phyloP scores from a whole-genome alignment of 2,329 filamentous ascomycete species.

The Arthrobotrys iridis region DNA sequence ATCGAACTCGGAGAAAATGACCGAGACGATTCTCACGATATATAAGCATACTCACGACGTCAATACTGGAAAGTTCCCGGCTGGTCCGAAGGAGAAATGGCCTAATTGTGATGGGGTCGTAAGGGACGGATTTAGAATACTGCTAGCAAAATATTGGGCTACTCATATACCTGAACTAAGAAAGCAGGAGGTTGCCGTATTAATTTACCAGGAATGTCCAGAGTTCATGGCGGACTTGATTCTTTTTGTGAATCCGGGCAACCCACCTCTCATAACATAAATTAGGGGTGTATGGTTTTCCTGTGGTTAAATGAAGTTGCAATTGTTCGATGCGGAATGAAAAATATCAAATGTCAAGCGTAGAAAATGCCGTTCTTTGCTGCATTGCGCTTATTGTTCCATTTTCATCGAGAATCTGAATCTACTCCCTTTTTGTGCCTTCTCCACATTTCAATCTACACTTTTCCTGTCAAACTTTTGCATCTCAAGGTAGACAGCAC shows the following conservation, averaged over 20 bases:
- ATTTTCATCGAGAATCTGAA: too few species aligned
- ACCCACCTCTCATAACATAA: not conserved
- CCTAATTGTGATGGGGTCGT: not conserved
- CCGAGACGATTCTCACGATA: not conserved
- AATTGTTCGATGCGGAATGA: too few species aligned
- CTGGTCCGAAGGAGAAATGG: not conserved
- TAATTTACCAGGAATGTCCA: conserved; percentile 3
- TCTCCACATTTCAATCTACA: too few species aligned
- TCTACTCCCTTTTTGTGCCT: too few species aligned
- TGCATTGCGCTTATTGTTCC: too few species aligned
- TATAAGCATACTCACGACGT: conserved; percentile 13
- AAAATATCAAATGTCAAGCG: too few species aligned
- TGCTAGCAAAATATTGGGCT: conserved; percentile 13
- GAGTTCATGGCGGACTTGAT: conserved; percentile 23
- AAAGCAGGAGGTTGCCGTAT: not conserved
- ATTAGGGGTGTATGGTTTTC: too few species aligned
- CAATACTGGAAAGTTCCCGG: conserved; percentile 12
- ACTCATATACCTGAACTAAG: not conserved
- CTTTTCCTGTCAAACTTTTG: too few species aligned
- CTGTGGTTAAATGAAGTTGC: too few species aligned
- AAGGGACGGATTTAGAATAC: conserved; percentile 5
- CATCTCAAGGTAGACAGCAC: too few species aligned
- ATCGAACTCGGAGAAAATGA: not conserved
- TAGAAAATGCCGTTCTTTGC: too few species aligned
- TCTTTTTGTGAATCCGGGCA: conserved; percentile 5